Base-by-base conservation (phyloP, 108 stramenopile genomes). In the Epipyxis sp. region DNA sequence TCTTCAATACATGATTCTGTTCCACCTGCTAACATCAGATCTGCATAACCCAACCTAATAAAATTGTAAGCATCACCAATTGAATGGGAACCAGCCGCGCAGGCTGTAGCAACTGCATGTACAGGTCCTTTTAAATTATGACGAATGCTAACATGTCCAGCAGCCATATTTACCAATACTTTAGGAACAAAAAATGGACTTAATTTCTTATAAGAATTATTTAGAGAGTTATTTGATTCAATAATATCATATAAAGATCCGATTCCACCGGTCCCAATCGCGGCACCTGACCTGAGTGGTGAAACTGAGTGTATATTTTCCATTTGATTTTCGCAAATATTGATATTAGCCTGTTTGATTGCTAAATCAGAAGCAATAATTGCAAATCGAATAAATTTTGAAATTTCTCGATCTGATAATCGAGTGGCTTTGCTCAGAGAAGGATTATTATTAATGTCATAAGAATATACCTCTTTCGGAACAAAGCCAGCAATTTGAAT, bases 131-230 rank as follows among this genome's bases (percentile, higher is more conserved):
- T 69, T 27, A 95, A 76, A 34, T 83, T 82, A 80, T 87, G 81
- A 39, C 88, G 84, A 6, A 86, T 85, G 37, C 80, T 58, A 20
- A 88, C 85, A 40, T 94, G 79, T 39, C 92, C 92, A 32, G 93
- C 80, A 16, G 97, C 94, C 16, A 93, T 87, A 84, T 98, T 98
- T 20, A 90, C 69, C 59, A 98, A 86, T 16, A 96, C 86, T 44
- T 90, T 92, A 34, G 98, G 95, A 50, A 98, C 92, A 84, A 98
- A 98, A 83, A 92, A 94, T 0, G 97, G 96, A 13, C 59, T 79
- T 43, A 87, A 34, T 35, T 85, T 74, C 27, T 85, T 80, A 20
- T 85, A 84, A 1, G 95, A 81, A 44, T 85, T 61, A 30, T 57
- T 78, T 44, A 92, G 59, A 1, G 78, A 80, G 30, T 74, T 68